phyloP scores from a whole-genome alignment of 1,284 basidiomycete genomes.

The Ceratobasidium papillatum region DNA sequence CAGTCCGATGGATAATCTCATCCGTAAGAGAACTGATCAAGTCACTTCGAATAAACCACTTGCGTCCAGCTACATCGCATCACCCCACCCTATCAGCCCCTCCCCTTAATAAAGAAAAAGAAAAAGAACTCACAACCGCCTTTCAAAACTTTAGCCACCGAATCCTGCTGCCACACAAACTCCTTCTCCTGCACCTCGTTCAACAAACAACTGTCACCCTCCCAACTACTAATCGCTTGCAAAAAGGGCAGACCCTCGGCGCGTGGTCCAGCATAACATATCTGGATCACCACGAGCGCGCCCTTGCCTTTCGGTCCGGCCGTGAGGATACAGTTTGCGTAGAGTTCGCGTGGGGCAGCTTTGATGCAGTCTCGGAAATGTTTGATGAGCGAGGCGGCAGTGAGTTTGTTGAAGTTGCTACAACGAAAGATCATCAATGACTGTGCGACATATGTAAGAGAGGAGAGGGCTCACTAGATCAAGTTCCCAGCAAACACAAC shows the following conservation, averaged over 20 bases:
- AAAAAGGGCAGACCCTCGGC: conserved; percentile 81
- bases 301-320: conserved; percentile 81
- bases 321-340: conserved; percentile 88
- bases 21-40: conserved; percentile 83
- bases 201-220: conserved; percentile 78
- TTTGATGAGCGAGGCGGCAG: conserved; percentile 84
- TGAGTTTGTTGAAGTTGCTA: conserved; percentile 68
- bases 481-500: conserved; percentile 90
- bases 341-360: conserved; percentile 78
- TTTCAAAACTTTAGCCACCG: conserved; percentile 85
- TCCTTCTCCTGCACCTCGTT: conserved; percentile 91
- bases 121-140: conserved; percentile 66
- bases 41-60: conserved; percentile 89
- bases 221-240: conserved; percentile 85
- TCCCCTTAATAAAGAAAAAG: background rate
- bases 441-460: background rate
- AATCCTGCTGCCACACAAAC: conserved; percentile 88
- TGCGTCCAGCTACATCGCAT: conserved; percentile 68
- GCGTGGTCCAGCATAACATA: conserved; percentile 82
- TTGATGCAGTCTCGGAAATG: conserved; percentile 95
- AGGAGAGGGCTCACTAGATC: conserved; percentile 70
- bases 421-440: conserved; percentile 23
- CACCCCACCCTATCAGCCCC: conserved; percentile 44
- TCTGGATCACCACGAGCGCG: conserved; percentile 86
- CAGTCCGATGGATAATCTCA: conserved; percentile 84